These are phyloP conservation scores for Dovyalis caffra DNA, from an alignment of 345 rosid species.

Conservation along the genomic window DNA sequence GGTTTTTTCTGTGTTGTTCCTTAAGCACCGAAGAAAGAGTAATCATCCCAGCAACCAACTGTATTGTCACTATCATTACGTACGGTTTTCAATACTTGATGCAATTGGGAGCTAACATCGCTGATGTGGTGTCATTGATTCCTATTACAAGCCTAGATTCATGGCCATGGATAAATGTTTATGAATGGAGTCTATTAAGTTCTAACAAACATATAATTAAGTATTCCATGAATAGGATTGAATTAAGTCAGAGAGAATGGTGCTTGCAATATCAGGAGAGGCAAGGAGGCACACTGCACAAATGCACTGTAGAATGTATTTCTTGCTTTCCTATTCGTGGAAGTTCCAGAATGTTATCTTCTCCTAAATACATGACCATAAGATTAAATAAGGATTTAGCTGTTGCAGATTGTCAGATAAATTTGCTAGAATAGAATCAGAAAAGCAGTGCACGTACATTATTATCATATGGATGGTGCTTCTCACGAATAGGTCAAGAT, in stretches of 20 bases:
- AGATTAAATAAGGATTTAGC: constrained; percentile 3
- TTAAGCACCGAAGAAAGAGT: background rate
- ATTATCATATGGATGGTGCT: constrained; percentile 26
- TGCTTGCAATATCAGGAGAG: background rate
- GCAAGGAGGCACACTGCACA: constrained; percentile 15
- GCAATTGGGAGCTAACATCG: background rate
- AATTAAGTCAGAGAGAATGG: background rate
- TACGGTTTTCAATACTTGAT: background rate
- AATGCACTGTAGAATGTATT: constrained; percentile 1
- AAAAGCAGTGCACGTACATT: constrained; percentile 1
- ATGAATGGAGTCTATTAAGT: too few species aligned
- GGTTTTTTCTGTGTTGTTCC: background rate
- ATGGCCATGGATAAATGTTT: constrained; percentile 1
- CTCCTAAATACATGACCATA: background rate
- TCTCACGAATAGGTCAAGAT: too few species aligned
- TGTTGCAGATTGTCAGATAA: constrained; percentile 19
- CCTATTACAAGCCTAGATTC: constrained; percentile 27
- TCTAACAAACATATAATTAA: background rate
- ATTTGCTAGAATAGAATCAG: constrained; percentile 1
- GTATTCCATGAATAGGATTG: constrained; percentile 3
- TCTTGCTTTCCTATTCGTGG: background rate
- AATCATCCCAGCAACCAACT: too few species aligned
- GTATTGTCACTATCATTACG: too few species aligned
- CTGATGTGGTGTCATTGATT: background rate
- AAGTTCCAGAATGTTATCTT: background rate